Conservation (phyloP, 164 flowering plant species). For the Annona squamosa region DNA sequence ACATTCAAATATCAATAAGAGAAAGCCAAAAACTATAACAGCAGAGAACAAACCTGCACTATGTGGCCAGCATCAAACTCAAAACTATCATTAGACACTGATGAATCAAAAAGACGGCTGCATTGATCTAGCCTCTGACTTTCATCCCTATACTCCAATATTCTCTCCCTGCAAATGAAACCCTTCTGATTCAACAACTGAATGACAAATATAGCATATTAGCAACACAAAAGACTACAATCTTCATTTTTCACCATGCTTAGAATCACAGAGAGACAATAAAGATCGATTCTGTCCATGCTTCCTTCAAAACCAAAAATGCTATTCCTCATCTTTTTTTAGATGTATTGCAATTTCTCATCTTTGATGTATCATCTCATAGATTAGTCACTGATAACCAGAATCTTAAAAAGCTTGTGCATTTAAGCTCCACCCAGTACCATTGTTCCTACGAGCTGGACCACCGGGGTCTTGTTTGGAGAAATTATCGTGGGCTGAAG, state of each 20-base stretch:
- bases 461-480: no score
- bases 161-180: constrained; percentile 49
- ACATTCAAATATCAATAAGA: neutral
- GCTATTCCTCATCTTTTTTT: no score
- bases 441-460: no score
- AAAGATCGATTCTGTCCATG: neutral
- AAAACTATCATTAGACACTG: constrained; percentile 68
- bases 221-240: neutral
- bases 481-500: no score
- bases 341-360: no score
- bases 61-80: constrained; percentile 80
- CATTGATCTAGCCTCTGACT: constrained; percentile 93
- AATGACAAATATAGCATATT: neutral
- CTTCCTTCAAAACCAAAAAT: no score
- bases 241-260: neutral
- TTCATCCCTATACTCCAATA: constrained; percentile 81
- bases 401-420: no score
- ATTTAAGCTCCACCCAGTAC: no score
- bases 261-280: neutral
- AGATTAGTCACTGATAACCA: no score
- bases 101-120: constrained; percentile 87
- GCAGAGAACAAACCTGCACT: constrained; percentile 52
- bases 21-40: neutral
- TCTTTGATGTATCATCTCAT: no score
- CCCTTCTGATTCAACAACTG: neutral